Conservation (phyloP, 306 rosid species). For the Albizia julibrissin region DNA sequence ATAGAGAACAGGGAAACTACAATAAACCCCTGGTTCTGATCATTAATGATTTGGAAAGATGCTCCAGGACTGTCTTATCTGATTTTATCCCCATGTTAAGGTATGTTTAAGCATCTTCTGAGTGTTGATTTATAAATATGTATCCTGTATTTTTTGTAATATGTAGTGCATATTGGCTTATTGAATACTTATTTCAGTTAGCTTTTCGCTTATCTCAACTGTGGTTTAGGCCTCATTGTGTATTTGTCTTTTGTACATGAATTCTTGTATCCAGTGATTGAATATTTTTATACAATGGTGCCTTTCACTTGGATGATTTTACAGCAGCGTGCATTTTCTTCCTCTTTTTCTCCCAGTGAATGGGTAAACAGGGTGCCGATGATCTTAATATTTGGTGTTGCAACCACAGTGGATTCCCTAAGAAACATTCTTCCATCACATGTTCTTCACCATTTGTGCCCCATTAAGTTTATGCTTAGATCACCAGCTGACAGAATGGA, state of each 20-base stretch:
- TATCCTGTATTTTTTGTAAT: conserved; percentile 2
- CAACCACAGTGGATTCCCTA: conserved; percentile 79
- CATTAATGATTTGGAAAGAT: conserved; percentile 79
- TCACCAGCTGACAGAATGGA: conserved; percentile 88
- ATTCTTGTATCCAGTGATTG: conserved; percentile 13
- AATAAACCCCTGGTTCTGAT: conserved; percentile 74
- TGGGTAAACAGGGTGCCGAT: conserved; percentile 85
- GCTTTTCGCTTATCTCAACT: neutral
- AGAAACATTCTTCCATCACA: conserved; percentile 65
- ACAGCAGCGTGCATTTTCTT: conserved; percentile 16
- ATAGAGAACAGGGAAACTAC: conserved; percentile 69
- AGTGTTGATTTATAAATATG: neutral
- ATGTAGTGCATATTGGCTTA: neutral
- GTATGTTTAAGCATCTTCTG: conserved; percentile 46
- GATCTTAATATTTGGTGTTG: conserved; percentile 83
- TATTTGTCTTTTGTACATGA: conserved; percentile 18
- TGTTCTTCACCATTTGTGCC: conserved; percentile 71
- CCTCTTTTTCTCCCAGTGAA: conserved; percentile 60
- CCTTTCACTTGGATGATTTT: conserved; percentile 29
- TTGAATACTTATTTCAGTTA: neutral
- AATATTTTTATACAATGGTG: conserved; percentile 18
- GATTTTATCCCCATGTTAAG: conserved; percentile 79
- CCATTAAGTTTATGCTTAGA: conserved; percentile 64
- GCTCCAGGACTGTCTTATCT: conserved; percentile 79
- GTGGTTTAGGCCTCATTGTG: conserved; percentile 16